Evolutionary conservation across 805 yeast genomes (phyloP).

Genomic region (Saccharomycopsis sp.): DNA sequence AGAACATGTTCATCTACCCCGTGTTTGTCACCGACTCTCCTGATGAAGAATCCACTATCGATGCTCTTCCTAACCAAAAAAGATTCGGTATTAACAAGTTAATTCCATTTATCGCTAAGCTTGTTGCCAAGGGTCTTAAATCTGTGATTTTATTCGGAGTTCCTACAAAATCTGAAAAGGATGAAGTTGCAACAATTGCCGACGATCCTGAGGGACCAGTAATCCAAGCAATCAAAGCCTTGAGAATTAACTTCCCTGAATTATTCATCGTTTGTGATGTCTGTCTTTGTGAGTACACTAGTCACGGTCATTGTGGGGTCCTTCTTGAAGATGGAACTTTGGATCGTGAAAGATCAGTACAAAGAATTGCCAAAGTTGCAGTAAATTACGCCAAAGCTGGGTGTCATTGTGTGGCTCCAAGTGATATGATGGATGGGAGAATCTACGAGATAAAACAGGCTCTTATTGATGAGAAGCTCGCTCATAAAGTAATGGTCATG

Average conservation of each 20-base stretch:
- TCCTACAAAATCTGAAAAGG: conserved; percentile 69
- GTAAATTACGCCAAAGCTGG: conserved; percentile 95
- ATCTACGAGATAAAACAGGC: conserved; percentile 82
- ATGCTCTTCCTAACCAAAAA: conserved; percentile 80
- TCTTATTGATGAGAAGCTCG: conserved; percentile 70
- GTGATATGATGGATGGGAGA: conserved; percentile 97
- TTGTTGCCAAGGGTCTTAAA: conserved; percentile 74
- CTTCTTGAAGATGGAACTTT: conserved; percentile 81
- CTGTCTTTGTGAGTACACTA: conserved; percentile 92
- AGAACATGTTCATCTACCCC: conserved; percentile 90
- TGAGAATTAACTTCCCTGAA: conserved; percentile 65
- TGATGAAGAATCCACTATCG: conserved; percentile 71
- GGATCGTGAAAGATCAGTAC: conserved; percentile 65
- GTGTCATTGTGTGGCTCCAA: conserved; percentile 92
- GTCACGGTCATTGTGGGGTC: conserved; percentile 97
- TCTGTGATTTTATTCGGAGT: conserved; percentile 93
- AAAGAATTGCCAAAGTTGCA: conserved; percentile 88
- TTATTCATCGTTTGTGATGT: conserved; percentile 90
- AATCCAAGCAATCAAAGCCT: conserved; percentile 63
- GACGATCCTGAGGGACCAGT: conserved; percentile 97
- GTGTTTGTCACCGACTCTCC: conserved; percentile 74
- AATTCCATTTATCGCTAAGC: conserved; percentile 57
- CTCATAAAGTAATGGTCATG: conserved; percentile 84
- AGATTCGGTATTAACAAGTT: conserved; percentile 80
- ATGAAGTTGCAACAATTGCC: conserved; percentile 78